Evolutionary conservation across 371 early-diverging fungal genomes (phyloP).

Genomic region (Phascolomyces articulosus): DNA sequence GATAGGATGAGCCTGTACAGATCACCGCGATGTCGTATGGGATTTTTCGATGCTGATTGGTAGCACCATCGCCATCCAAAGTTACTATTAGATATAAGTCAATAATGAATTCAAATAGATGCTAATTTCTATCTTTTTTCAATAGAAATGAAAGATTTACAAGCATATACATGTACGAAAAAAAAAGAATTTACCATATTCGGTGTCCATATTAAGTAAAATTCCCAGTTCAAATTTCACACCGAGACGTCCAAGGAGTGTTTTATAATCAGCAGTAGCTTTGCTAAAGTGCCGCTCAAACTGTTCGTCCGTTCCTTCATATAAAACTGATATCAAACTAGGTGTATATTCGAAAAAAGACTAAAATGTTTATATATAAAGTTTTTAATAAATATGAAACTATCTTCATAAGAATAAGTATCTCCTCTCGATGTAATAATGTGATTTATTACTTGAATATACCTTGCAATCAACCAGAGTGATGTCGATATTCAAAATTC

Average conservation of each 20-base stretch:
- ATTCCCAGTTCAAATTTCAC: conserved; percentile 30
- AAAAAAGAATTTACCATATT: conserved; percentile 22
- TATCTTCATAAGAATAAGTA: too few species aligned
- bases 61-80: too few species aligned
- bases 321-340: conserved; percentile 35
- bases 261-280: conserved; percentile 29
- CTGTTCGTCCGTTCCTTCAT: conserved; percentile 23
- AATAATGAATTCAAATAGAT: too few species aligned
- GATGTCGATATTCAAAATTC: conserved; percentile 25
- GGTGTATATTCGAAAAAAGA: conserved; percentile 49
- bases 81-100: too few species aligned
- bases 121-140: too few species aligned
- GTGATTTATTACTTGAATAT: neutral
- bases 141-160: too few species aligned
- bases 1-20: conserved; percentile 42
- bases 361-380: conserved; percentile 6
- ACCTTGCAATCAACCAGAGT: conserved; percentile 45
- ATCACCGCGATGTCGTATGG: conserved; percentile 30
- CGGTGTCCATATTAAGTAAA: conserved; percentile 21
- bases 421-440: too few species aligned
- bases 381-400: too few species aligned
- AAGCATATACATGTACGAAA: too few species aligned
- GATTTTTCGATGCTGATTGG: neutral
- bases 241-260: conserved; percentile 8
- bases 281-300: conserved; percentile 27